Evolutionary conservation across 1,284 basidiomycete species (phyloP), one percentile per base, ranked within the genome.

Genomic region (Caloboletus inedulis): DNA sequence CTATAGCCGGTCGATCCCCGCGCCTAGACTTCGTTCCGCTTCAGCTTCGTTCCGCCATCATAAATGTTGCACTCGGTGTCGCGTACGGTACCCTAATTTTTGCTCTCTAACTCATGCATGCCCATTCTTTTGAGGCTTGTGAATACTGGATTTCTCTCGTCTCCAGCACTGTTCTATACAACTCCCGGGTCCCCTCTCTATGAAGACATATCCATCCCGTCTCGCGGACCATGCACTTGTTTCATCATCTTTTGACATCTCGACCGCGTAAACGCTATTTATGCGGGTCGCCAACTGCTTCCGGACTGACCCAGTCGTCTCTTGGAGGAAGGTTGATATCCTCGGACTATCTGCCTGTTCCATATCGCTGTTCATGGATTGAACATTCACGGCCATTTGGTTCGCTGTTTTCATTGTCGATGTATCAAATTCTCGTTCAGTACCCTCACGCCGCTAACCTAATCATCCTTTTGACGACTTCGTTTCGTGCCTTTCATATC

Each of bases 121-220:
- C 66, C 67, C 57, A 49, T 65, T 66, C 56, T 60, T 64, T 66
- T 62, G 61, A 58, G 62, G 60, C 54, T 57, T 69, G 70, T 72
- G 66, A 68, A 66, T 65, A 66, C 64, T 65, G 69, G 69, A 65
- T 64, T 62, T 65, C 58, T 64, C 61, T 56, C 62, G 58, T 63
- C 65, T 52, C 50, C 42, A 54, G 50, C 55, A 43, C 23, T 68
- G 65, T 58, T 53, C 54, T 55, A 64, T 69, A 62, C 59, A 58
- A 56, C 57, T 62, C 59, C 50, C 51, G 59, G 70, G 67, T 70
- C 68, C 68, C 70, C 69, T 69, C 69, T 58, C 60, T 65, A 72
- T 69, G 66, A 74, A 72, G 80, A 81, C 80, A 78, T 82, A 81
- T 82, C 77, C 80, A 80, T 81, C 78, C 79, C 74, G 80, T 82